phyloP scores from a whole-genome alignment of 495 filamentous ascomycete species.

The Pseudevernia furfuracea region DNA sequence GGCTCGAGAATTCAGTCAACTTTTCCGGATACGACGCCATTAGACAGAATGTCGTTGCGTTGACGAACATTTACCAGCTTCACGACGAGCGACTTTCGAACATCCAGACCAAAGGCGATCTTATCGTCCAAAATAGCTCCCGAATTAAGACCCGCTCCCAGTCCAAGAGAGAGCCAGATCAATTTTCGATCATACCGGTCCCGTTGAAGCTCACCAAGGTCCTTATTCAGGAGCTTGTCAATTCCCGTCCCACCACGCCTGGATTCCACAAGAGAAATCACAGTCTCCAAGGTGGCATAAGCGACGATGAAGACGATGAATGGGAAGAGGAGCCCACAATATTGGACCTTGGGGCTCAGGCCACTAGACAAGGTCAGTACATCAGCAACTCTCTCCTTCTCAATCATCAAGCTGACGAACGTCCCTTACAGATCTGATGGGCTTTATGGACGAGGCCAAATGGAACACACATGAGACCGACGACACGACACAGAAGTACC shows the following conservation, averaged over 20 bases:
- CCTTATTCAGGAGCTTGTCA: constrained; percentile 74
- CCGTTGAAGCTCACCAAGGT: constrained; percentile 95
- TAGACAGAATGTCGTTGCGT: constrained; percentile 86
- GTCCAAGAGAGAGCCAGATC: constrained; percentile 75
- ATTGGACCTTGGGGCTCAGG: constrained; percentile 63
- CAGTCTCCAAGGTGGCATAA: constrained; percentile 31
- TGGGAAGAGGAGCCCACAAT: constrained; percentile 85
- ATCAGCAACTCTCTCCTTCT: not conserved
- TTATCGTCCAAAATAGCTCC: constrained; percentile 70
- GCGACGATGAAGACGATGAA: constrained; percentile 67
- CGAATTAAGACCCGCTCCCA: constrained; percentile 91
- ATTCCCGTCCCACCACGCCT: constrained; percentile 41
- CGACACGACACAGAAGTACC: constrained; percentile 81
- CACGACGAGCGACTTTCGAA: constrained; percentile 72
- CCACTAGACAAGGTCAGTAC: constrained; percentile 32
- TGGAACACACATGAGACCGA: constrained; percentile 55
- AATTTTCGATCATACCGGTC: constrained; percentile 79
- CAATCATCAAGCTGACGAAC: not conserved
- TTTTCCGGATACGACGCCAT: constrained; percentile 97
- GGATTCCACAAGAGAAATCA: constrained; percentile 30
- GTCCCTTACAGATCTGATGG: constrained; percentile 58
- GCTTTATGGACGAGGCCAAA: constrained; percentile 49
- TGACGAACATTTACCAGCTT: constrained; percentile 80
- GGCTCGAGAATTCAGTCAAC: constrained; percentile 92
- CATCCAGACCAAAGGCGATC: constrained; percentile 82